Evolutionary conservation across 2,329 filamentous ascomycete genomes (phyloP).

Genomic region (Biscogniauxia marginata): DNA sequence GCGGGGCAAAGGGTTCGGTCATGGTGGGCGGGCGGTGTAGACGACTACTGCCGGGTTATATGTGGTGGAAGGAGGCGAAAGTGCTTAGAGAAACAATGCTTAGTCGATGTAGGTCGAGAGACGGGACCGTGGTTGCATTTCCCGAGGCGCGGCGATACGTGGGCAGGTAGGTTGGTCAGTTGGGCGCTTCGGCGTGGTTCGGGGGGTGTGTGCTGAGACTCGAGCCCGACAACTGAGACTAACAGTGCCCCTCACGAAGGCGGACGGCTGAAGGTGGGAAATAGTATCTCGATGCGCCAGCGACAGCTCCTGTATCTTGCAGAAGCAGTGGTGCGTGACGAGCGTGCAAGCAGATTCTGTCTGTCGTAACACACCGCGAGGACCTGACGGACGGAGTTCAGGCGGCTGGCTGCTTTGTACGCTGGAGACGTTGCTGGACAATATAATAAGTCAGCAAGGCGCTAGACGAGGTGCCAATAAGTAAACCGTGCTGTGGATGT

Average conservation of each 20-base stretch:
- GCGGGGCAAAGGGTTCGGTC: slow-evolving; percentile 63
- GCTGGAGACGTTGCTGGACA: slow-evolving; percentile 1
- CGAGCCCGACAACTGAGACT: background rate
- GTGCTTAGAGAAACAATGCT: background rate
- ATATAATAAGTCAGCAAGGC: slow-evolving; percentile 14
- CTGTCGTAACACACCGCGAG: slow-evolving; percentile 10
- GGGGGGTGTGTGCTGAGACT: background rate
- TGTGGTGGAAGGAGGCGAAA: too few relatives aligned
- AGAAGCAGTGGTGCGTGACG: slow-evolving; percentile 5
- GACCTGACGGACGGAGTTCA: slow-evolving; percentile 9
- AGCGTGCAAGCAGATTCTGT: slow-evolving; percentile 9
- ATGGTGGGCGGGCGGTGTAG: slow-evolving; percentile 40
- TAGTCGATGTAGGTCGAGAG: background rate
- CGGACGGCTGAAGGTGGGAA: slow-evolving; percentile 13
- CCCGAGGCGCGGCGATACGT: background rate
- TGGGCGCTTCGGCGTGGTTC: background rate
- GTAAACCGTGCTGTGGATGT: too few relatives aligned
- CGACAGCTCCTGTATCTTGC: slow-evolving; percentile 9
- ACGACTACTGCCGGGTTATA: too few relatives aligned
- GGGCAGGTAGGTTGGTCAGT: background rate
- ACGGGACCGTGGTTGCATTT: background rate
- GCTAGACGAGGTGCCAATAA: slow-evolving; percentile 4
- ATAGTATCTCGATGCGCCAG: slow-evolving; percentile 13
- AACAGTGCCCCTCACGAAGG: background rate
- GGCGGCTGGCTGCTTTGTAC: slow-evolving; percentile 1